Percentiles rank a stretch among this genome's conserved stretches.
Conservation (phyloP, 495 filamentous ascomycete species). For the Xylaria venustula region DNA sequence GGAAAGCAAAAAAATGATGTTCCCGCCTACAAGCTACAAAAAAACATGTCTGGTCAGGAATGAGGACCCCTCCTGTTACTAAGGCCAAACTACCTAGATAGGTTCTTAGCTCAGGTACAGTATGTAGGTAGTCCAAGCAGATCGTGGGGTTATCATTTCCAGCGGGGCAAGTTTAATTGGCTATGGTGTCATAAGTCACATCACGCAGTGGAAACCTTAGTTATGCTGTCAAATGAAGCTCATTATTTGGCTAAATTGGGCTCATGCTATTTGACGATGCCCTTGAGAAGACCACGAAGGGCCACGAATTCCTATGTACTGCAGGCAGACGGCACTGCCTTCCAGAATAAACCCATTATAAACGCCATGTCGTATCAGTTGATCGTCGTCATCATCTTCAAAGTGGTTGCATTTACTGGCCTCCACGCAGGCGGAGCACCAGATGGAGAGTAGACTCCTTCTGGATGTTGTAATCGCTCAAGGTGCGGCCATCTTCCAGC, state of each 20-base stretch:
- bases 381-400: constrained; percentile 20
- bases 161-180: neutral
- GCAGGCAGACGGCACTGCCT: constrained; percentile 7
- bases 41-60: no score
- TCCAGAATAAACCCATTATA: constrained; percentile 17
- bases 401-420: constrained; percentile 52
- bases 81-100: no score
- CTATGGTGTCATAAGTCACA: neutral
- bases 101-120: no score
- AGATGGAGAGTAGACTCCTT: constrained; percentile 88
- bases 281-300: neutral
- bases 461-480: constrained; percentile 92
- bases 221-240: neutral
- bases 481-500: constrained; percentile 78
- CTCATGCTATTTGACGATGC: constrained; percentile 8
- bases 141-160: neutral
- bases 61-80: no score
- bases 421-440: constrained; percentile 84
- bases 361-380: constrained; percentile 24
- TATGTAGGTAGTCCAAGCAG: no score
- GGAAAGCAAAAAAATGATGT: neutral
- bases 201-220: neutral
- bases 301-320: constrained; percentile 15
- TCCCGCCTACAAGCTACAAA: neutral
- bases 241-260: neutral